phyloP scores from a whole-genome alignment of 2,329 filamentous ascomycete species.

The Helminthosporium solani region DNA sequence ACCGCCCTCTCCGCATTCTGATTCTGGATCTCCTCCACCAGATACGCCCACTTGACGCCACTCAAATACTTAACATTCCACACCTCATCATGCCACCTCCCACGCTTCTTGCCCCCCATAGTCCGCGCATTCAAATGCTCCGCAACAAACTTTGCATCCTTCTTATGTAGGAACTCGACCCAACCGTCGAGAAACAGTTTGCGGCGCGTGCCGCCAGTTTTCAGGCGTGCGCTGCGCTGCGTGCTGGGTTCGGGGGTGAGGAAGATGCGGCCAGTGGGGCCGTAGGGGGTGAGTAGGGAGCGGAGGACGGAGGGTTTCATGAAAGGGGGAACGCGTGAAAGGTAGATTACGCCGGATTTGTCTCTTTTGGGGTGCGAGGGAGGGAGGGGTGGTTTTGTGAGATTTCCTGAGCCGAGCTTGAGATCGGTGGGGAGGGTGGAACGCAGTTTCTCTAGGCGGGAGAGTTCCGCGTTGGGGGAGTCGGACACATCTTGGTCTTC shows the following conservation, averaged over 20 bases:
- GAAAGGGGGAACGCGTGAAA: conserved; percentile 82
- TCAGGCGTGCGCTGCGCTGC: conserved; percentile 65
- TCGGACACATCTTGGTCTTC: conserved; percentile 23
- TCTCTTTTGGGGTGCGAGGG: conserved; percentile 61
- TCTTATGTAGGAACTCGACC: conserved; percentile 78
- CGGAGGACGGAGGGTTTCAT: conserved; percentile 82
- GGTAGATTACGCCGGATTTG: conserved; percentile 78
- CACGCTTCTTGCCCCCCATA: conserved; percentile 81
- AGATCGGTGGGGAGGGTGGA: conserved; percentile 39
- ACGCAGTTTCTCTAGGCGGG: conserved; percentile 34
- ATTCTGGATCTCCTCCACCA: conserved; percentile 74
- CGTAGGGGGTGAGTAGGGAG: conserved; percentile 72
- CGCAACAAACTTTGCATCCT: conserved; percentile 73
- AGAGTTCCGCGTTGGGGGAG: conserved; percentile 33
- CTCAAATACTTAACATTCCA: conserved; percentile 82
- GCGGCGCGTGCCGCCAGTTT: conserved; percentile 79
- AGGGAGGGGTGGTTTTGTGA: conserved; percentile 18
- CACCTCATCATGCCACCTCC: conserved; percentile 81
- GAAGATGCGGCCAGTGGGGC: conserved; percentile 74
- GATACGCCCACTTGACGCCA: conserved; percentile 75
- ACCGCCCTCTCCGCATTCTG: conserved; percentile 79
- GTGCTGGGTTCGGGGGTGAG: conserved; percentile 72
- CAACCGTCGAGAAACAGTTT: conserved; percentile 80
- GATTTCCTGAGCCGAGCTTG: conserved; percentile 28
- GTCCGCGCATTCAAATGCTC: conserved; percentile 74